Conservation (phyloP, 805 yeast species). For the Candida chilensis region DNA sequence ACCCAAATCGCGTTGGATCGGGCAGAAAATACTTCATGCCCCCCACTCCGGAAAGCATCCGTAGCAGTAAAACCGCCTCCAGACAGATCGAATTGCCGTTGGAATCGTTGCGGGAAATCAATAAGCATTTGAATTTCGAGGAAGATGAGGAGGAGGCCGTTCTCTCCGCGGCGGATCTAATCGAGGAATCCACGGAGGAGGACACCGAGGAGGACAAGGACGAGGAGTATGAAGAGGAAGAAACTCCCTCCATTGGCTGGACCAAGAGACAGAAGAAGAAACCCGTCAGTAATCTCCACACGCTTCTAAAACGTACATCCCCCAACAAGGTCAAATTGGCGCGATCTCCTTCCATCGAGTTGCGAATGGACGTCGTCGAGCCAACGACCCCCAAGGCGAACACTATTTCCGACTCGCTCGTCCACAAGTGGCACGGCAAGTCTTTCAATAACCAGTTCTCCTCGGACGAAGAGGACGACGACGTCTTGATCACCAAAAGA, state of each 20-base stretch:
- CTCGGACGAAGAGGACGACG: conserved; percentile 18
- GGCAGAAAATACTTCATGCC: conserved; percentile 15
- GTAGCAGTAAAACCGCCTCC: not conserved
- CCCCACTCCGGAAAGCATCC: conserved; percentile 3
- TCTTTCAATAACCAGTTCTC: conserved; percentile 16
- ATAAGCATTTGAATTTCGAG: conserved; percentile 16
- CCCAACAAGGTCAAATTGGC: not conserved
- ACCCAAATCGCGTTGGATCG: conserved; percentile 26
- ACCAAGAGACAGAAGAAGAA: too few relatives aligned
- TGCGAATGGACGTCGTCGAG: conserved; percentile 1
- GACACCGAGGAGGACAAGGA: too few relatives aligned
- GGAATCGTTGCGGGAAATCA: conserved; percentile 9
- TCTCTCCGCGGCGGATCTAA: conserved; percentile 1
- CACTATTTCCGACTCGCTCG: conserved; percentile 19
- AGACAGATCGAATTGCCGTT: conserved; percentile 6
- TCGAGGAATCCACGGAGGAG: conserved; percentile 2
- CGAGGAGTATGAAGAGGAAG: too few relatives aligned
- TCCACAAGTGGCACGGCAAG: conserved; percentile 26
- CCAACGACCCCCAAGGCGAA: conserved; percentile 21
- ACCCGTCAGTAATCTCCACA: too few relatives aligned
- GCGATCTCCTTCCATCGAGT: conserved; percentile 1
- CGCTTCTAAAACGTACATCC: too few relatives aligned
- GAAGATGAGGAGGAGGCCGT: conserved; percentile 10
- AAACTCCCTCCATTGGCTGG: too few relatives aligned
- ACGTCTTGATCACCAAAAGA: conserved; percentile 4